phyloP scores from a whole-genome alignment of 306 rosid species.

The Bauhinia variegata region DNA sequence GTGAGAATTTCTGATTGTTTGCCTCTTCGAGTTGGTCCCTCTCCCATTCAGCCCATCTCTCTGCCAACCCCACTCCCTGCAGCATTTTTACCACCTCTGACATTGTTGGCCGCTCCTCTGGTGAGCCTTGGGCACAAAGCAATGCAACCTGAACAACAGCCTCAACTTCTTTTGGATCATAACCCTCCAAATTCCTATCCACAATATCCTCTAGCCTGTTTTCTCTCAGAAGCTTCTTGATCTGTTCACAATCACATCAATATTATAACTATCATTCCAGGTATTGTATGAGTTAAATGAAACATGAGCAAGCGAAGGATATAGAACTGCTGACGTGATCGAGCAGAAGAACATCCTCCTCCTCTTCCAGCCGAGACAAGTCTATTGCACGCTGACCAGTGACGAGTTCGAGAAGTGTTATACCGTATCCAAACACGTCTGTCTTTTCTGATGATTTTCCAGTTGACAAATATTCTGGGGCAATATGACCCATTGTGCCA shows the following conservation, averaged over 20 bases:
- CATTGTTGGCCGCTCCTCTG: conserved; percentile 82
- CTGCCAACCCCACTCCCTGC: conserved; percentile 70
- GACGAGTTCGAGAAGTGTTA: conserved; percentile 92
- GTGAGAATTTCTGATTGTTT: conserved; percentile 56
- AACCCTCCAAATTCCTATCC: conserved; percentile 65
- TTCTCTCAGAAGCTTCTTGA: conserved; percentile 71
- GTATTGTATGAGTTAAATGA: background rate
- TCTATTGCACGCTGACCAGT: conserved; percentile 91
- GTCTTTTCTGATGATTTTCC: conserved; percentile 93
- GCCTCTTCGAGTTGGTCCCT: conserved; percentile 55
- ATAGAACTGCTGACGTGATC: conserved; percentile 81
- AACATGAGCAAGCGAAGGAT: background rate
- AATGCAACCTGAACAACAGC: conserved; percentile 72
- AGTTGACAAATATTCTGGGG: conserved; percentile 90
- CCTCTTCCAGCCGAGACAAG: conserved; percentile 84
- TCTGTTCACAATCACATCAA: conserved; percentile 54
- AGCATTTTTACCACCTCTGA: conserved; percentile 68
- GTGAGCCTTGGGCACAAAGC: conserved; percentile 74
- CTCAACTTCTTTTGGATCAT: conserved; percentile 66
- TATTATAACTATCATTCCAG: background rate
- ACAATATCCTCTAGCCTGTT: conserved; percentile 78
- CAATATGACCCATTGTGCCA: conserved; percentile 98
- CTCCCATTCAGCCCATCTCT: conserved; percentile 87
- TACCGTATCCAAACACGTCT: conserved; percentile 92
- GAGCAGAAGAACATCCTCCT: conserved; percentile 89